Evolutionary conservation across 169 alveolate species (phyloP), one percentile per base, ranked within the genome.

Genomic region (Plasmodium knowlesi): DNA sequence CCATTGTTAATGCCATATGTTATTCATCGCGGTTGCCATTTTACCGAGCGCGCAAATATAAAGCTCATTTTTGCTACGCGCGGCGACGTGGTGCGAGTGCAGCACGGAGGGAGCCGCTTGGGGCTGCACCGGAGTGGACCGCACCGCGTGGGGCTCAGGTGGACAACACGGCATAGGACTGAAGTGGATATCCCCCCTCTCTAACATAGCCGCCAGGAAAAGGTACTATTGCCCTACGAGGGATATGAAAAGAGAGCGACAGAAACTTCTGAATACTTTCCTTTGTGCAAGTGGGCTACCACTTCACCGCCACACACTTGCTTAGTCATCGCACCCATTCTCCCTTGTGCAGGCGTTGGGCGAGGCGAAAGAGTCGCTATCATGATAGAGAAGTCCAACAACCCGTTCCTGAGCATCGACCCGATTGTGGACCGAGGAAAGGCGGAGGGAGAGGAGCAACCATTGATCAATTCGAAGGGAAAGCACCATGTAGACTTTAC

Each of bases 361-460:
- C 14, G 28, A 73, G 32, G 50, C 19, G 50, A 16, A 73, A 3
- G 6, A 10, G 50, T 19, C 28, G 22, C 12, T 12, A 73, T 70
- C 76, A 88, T 88, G 94, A 88, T 88, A 25, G 94, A 88, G 46
- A 88, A 88, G 50, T 88, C 94, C 9, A 88, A 79, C 39, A 88
- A 88, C 84, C 86, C 88, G 19, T 88, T 39, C 74, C 70, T 91
- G 28, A 82, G 78, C 22, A 80, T 91, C 12, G 95, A 91, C 80
- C 95, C 95, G 25, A 71, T 91, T 53, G 95, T 74, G n/a, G 95
- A 82, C 6, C 14, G 79, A 34, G 67, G 30, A 3, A 82, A 80
- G 34, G 16, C 37, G 54, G 43, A 81, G 72, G 90, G 80, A 41
- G 95, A 91, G 83, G 83, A 82, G 30, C 28, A 81, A 4, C 95